These are phyloP conservation scores for Cryptosporidium baileyi DNA, from an alignment of 169 alveolate species.

Conservation along the genomic window DNA sequence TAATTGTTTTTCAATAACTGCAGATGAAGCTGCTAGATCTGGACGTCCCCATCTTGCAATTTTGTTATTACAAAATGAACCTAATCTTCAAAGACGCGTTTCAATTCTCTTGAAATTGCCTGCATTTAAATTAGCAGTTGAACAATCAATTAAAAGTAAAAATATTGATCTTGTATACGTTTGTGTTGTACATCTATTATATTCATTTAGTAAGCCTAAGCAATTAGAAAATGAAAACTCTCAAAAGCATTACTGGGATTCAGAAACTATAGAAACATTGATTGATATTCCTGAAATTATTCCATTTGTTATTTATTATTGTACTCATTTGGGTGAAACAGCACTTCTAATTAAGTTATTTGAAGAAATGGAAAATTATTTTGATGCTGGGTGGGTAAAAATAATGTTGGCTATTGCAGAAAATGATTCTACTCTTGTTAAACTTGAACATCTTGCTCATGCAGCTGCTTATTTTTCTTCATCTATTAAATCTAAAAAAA, in stretches of 20 bases:
- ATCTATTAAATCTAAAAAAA: conserved; percentile 13
- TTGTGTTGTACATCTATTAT: conserved; percentile 70
- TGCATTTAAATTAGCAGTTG: conserved; percentile 72
- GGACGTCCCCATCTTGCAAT: conserved; percentile 76
- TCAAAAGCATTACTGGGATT: conserved; percentile 57
- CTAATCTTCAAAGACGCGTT: conserved; percentile 71
- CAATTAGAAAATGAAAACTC: not conserved
- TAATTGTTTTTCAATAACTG: conserved; percentile 59
- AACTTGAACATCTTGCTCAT: conserved; percentile 55
- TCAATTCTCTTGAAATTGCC: conserved; percentile 78
- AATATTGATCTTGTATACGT: conserved; percentile 78
- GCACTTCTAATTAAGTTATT: conserved; percentile 30
- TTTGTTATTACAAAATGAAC: conserved; percentile 74
- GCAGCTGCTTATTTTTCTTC: conserved; percentile 70
- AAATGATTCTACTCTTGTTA: not conserved
- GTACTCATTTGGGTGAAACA: conserved; percentile 42
- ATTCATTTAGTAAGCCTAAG: not conserved
- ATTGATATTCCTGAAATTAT: conserved; percentile 49
- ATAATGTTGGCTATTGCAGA: conserved; percentile 49
- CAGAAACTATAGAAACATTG: conserved; percentile 47
- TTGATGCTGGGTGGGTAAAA: conserved; percentile 67
- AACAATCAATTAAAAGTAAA: conserved; percentile 73
- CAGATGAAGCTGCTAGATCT: conserved; percentile 76
- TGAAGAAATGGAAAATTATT: conserved; percentile 48
- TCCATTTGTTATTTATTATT: conserved; percentile 59